phyloP scores from a whole-genome alignment of 2,329 filamentous ascomycete genomes.

The Fusarium compactum region DNA sequence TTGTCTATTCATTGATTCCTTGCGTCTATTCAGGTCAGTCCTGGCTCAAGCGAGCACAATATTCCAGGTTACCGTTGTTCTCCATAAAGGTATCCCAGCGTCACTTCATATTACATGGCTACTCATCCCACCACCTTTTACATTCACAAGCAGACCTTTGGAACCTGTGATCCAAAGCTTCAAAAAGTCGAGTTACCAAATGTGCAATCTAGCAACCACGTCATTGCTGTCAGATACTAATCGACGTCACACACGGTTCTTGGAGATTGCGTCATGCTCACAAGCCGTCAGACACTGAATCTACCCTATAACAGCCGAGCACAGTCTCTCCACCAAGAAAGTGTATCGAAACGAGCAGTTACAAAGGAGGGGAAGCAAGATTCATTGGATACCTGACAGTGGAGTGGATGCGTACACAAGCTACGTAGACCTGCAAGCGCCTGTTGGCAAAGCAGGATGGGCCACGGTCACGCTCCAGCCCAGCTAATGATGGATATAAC shows the following conservation, averaged over 20 bases:
- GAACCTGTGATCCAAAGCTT: not conserved
- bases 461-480: conserved; percentile 43
- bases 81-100: not conserved
- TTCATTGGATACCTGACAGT: conserved; percentile 34
- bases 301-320: conserved; percentile 39
- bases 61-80: not conserved
- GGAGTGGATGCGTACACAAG: conserved; percentile 22
- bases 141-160: not conserved
- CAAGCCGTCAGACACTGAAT: conserved; percentile 8
- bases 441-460: conserved; percentile 25
- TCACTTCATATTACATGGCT: not conserved
- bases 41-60: too few relatives aligned
- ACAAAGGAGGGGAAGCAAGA: conserved; percentile 27
- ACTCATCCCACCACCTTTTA: not conserved
- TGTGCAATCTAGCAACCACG: not conserved
- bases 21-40: not conserved
- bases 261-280: conserved; percentile 38
- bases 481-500: conserved; percentile 41
- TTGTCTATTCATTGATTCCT: not conserved
- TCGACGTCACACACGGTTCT: conserved; percentile 10
- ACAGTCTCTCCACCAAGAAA: conserved; percentile 20
- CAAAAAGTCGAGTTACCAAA: not conserved
- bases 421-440: conserved; percentile 29
- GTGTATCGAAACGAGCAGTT: conserved; percentile 20
- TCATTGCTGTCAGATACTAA: conserved; percentile 23